Evolutionary conservation across 208 protist genomes (phyloP).

Genomic region (Tritrichomonas foetus): DNA sequence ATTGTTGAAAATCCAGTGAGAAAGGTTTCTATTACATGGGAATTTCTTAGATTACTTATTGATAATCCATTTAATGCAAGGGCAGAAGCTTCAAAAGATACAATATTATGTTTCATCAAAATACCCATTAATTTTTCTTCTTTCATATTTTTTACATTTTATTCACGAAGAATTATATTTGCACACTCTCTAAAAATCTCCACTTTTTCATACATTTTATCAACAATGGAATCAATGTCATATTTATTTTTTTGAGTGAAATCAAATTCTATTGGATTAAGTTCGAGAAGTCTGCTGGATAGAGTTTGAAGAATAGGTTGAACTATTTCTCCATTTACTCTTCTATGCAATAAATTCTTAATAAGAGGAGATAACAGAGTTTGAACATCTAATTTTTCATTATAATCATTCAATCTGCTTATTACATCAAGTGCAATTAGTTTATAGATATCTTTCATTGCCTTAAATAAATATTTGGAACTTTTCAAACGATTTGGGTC

Average conservation of each 20-base stretch:
- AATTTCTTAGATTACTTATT: not conserved
- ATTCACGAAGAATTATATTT: not conserved
- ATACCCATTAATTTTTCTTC: not conserved
- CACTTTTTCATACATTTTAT: not conserved
- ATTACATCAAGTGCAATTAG: not conserved
- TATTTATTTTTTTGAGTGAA: not conserved
- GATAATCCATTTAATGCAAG: not conserved
- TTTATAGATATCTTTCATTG: not conserved
- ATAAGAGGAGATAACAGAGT: not conserved
- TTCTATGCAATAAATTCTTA: not conserved
- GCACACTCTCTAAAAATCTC: not conserved
- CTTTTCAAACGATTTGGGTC: not conserved
- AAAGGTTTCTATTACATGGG: not conserved
- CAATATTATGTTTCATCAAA: not conserved
- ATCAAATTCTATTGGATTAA: not conserved
- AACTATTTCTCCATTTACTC: not conserved
- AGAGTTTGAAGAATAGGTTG: not conserved
- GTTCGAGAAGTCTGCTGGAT: not conserved
- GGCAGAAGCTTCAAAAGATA: not conserved
- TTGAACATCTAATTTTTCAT: not conserved
- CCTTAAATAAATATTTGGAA: not conserved
- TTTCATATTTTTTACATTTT: not conserved
- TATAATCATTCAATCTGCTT: not conserved
- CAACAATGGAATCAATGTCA: not conserved
- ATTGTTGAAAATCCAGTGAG: not conserved